phyloP scores from a whole-genome alignment of 441 rosid species.

The Brassica balearica region DNA sequence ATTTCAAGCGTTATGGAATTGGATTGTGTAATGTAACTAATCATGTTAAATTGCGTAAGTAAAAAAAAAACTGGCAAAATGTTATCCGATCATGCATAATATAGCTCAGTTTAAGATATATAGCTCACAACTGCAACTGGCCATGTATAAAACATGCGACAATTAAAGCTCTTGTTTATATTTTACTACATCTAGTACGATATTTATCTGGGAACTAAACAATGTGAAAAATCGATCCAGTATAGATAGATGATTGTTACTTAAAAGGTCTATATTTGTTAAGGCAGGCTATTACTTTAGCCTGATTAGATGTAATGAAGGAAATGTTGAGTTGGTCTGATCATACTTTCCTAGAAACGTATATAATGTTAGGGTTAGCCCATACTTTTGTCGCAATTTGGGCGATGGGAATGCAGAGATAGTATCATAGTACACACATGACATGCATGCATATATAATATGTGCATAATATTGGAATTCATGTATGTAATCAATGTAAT shows the following conservation, averaged over 20 bases:
- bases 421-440: conserved; percentile 19
- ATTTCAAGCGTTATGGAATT: neutral
- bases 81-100: neutral
- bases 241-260: neutral
- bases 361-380: conserved; percentile 40
- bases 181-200: neutral
- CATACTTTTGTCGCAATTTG: conserved; percentile 41
- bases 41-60: neutral
- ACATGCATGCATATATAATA: neutral
- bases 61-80: neutral
- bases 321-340: conserved; percentile 31
- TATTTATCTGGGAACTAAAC: neutral
- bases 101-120: neutral
- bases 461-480: conserved; percentile 17
- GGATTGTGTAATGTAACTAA: neutral
- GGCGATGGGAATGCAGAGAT: conserved; percentile 30
- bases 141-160: neutral
- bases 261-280: neutral
- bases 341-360: conserved; percentile 24
- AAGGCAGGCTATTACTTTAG: neutral
- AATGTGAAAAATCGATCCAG: neutral
- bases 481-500: conserved; percentile 15
- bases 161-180: neutral
- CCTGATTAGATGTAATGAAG: conserved; percentile 10
- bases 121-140: neutral